Percentiles rank a stretch among this genome's conserved stretches.
Evolutionary conservation across 257 asterid genomes (phyloP).

Genomic region (Voacanga thouarsii): DNA sequence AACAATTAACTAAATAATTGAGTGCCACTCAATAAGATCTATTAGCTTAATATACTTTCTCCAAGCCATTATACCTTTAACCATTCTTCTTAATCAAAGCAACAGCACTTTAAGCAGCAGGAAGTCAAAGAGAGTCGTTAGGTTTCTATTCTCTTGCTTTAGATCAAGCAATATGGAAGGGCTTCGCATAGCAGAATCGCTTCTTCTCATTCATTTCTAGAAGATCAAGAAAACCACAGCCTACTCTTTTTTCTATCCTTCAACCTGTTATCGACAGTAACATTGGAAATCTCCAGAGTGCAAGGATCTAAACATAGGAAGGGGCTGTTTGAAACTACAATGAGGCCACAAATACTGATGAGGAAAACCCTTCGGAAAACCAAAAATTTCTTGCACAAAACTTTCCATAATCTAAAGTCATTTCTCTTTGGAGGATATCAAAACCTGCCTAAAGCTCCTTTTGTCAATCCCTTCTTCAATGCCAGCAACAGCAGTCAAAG

Average conservation of each 20-base stretch:
- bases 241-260: neutral
- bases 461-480: constrained; percentile 27
- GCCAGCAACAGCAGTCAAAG: constrained; percentile 23
- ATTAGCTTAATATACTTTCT: neutral
- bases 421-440: constrained; percentile 34
- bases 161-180: neutral
- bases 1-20: constrained; percentile 10
- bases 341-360: constrained; percentile 46
- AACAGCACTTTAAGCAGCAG: constrained; percentile 16
- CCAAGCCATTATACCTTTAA: constrained; percentile 10
- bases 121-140: constrained; percentile 4
- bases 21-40: constrained; percentile 2
- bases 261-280: neutral
- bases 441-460: constrained; percentile 40
- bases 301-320: constrained; percentile 32
- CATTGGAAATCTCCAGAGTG: neutral
- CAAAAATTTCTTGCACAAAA: constrained; percentile 38
- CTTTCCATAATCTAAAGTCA: constrained; percentile 46
- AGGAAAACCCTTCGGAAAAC: constrained; percentile 51
- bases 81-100: constrained; percentile 15
- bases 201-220: neutral
- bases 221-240: neutral
- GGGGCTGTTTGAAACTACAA: constrained; percentile 22
- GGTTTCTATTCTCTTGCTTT: neutral
- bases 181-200: neutral